Evolutionary conservation across 805 yeast genomes (phyloP), one percentile per base, ranked within the genome.

Genomic region (Saccharomycopsis sp.): DNA sequence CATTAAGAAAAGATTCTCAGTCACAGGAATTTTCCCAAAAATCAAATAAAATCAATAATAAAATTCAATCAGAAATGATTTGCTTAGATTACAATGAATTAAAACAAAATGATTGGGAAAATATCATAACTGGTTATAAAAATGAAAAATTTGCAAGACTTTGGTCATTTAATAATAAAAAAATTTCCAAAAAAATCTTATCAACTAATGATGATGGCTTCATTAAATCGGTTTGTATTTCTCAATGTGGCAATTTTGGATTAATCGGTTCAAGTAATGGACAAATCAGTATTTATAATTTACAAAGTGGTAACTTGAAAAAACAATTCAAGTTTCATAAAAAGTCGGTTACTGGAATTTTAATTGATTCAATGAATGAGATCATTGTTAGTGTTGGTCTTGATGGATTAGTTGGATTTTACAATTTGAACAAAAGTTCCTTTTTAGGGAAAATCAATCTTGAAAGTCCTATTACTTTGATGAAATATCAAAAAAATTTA

Each of bases 231-330:
- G 89, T 86, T 6, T 70, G 82, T 15, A 73, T 89, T 18, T 83
- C 96, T 0, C 82, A 77, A 42, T 92, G 99, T 69, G 98, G 98
- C 29, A 94, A 94, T 58, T 92, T 94, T 59, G 96, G 83, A 1
- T 62, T 89, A 30, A 80, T 94, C 17, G 99, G 97, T 10, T 86
- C 96, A 2, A 70, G 88, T 2, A 59, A 63, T 32, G 99, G 99
- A 48, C 78, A 82, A 12, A 78, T 92, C 47, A 86, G 81, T 23
- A 86, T 79, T 9, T 88, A 79, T 59, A 92, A 92, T 57, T 62
- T 92, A 56, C 98, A 92, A 60, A 83, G 95, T 54, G 98, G 98
- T n/a, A 60, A 72, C 15, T 58, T 78, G 36, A 70, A 96, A 50
- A 79, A 80, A 52, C 72, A 70, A 51, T 78, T 81, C 54, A 69